Percentiles rank a stretch among this genome's conserved stretches.
phyloP scores from a whole-genome alignment of 192 early-diverging fungal species.

The Lobulomyces angularis region DNA sequence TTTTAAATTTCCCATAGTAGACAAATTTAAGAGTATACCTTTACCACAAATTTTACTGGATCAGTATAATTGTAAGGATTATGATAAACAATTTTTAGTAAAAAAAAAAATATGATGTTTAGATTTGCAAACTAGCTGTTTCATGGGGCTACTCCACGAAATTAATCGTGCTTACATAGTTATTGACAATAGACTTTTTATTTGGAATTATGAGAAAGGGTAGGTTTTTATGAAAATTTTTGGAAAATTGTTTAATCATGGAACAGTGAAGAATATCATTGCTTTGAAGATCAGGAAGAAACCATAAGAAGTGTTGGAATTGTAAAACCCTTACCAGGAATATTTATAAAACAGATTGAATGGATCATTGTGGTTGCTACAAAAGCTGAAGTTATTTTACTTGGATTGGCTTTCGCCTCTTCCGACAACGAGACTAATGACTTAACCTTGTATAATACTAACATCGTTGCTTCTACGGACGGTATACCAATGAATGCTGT shows the following conservation, averaged over 20 bases:
- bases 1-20: no score
- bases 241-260: conserved; percentile 10
- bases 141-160: conserved; percentile 84
- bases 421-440: conserved; percentile 21
- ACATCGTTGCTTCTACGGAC: conserved; percentile 68
- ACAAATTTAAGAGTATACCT: no score
- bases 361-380: conserved; percentile 81
- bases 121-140: no score
- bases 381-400: conserved; percentile 65
- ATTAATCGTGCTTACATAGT: conserved; percentile 86
- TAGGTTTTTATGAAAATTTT: conserved; percentile 13
- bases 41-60: no score
- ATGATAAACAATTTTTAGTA: no score
- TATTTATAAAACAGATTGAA: conserved; percentile 72
- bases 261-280: conserved; percentile 40
- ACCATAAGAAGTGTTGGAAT: conserved; percentile 75
- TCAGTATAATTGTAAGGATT: no score
- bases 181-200: conserved; percentile 73
- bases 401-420: conserved; percentile 52
- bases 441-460: conserved; percentile 66
- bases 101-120: no score
- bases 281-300: conserved; percentile 79
- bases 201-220: conserved; percentile 84
- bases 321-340: conserved; percentile 57
- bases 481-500: conserved; percentile 71